These are phyloP conservation scores for Calonectria hongkongensis DNA, from an alignment of 2,329 filamentous ascomycete genomes.

Conservation along the genomic window DNA sequence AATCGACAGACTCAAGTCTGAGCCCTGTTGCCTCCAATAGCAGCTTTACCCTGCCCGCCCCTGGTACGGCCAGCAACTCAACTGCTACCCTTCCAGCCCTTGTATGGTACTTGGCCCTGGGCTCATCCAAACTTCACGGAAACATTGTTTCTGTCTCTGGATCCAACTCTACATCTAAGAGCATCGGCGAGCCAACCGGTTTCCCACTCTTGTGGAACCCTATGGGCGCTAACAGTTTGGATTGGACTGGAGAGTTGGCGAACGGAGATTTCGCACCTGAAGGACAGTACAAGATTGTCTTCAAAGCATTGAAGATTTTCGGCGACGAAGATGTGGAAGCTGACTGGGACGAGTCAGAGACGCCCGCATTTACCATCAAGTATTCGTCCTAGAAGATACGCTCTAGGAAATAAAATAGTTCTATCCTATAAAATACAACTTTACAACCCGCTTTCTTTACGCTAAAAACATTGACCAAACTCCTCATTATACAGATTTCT, in stretches of 20 bases:
- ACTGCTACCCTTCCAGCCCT: conserved; percentile 62
- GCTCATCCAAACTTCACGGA: conserved; percentile 65
- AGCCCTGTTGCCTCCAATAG: conserved; percentile 57
- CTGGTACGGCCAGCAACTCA: conserved; percentile 57
- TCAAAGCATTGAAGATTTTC: conserved; percentile 71
- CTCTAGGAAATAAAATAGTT: not conserved
- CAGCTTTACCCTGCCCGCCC: conserved; percentile 65
- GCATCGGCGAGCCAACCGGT: conserved; percentile 64
- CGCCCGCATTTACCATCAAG: conserved; percentile 64
- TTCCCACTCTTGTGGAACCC: conserved; percentile 63
- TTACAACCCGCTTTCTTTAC: not conserved
- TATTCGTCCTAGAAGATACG: conserved; percentile 56
- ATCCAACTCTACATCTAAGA: conserved; percentile 55
- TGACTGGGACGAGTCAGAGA: conserved; percentile 69
- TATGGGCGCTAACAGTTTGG: conserved; percentile 50
- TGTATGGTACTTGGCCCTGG: conserved; percentile 66
- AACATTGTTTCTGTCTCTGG: conserved; percentile 65
- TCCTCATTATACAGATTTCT: too few relatives aligned
- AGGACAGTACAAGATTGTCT: conserved; percentile 69
- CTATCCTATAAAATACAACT: not conserved
- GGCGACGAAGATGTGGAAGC: conserved; percentile 65
- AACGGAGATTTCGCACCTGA: conserved; percentile 68
- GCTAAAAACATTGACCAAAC: too few relatives aligned
- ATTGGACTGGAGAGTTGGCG: conserved; percentile 69
- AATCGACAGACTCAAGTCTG: conserved; percentile 58